Evolutionary conservation across 768 basidiomycete genomes (phyloP), one percentile per base, ranked within the genome.

Genomic region (Hydnomerulius pinastri): DNA sequence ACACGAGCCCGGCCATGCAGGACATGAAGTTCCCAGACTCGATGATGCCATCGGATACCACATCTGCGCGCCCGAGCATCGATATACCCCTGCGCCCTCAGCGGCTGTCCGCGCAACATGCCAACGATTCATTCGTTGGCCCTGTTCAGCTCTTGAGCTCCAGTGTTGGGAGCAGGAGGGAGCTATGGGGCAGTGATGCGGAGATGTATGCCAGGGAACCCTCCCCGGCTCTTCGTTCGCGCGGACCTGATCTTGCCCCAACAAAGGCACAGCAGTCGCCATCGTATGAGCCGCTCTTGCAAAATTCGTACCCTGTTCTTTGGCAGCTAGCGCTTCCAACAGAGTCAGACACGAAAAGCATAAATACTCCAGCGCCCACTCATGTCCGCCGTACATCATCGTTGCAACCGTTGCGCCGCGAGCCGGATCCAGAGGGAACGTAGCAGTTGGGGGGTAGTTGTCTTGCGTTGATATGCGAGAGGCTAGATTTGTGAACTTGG

Each of bases 341-440:
- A 23, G 38, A 25, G 7, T 13, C 40, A 23, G 46, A 11, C 9
- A 2, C 28, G 1, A 30, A 42, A 15, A 33, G 25, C 10, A 24
- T 21, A 13, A 10, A 21, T 32, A 21, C n/a, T 4, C 29, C 24
- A 18, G 23, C 21, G 6, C 27, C 43, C 25, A 35, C 32, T 4
- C 21, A 21, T 17, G 11, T 25, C 5, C 57, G 43, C 13, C 24
- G 59, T 17, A 52, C 54, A 1, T 35, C 55, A 15, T 50, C 62
- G 18, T 37, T 67, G 3, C 54, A 60, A 27, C 66, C 66, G 1
- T 18, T 65, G 50, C 65, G 66, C 40, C 65, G 65, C 50, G 56
- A 42, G 25, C 58, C 50, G 23, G 60, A 62, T 37, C 18, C 29
- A 24, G 33, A 46, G n/a, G 39, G 25, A 24, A 39, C 5, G 38